These are phyloP conservation scores for Rhinocladiella mackenziei DNA, from an alignment of 2,329 filamentous ascomycete genomes.

Conservation along the genomic window DNA sequence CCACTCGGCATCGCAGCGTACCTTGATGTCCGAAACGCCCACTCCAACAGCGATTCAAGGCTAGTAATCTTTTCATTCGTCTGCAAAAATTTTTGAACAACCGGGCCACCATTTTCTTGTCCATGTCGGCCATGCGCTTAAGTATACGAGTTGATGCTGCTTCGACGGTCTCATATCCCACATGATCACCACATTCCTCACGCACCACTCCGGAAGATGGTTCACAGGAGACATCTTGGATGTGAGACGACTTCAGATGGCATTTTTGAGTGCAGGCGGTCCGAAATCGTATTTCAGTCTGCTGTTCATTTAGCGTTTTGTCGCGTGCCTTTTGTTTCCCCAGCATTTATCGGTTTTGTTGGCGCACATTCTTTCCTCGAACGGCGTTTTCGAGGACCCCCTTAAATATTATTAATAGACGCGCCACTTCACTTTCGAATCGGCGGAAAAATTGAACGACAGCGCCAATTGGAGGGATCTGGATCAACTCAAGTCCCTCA, in stretches of 20 bases:
- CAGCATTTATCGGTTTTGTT: constrained; percentile 12
- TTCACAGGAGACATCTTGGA: constrained; percentile 6
- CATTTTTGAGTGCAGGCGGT: constrained; percentile 12
- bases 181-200: constrained; percentile 5
- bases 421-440: constrained; percentile 4
- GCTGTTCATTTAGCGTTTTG: constrained; percentile 28
- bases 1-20: constrained; percentile 38
- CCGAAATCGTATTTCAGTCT: constrained; percentile 22
- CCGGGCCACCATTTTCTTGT: constrained; percentile 2
- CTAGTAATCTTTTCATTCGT: constrained; percentile 16
- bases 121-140: constrained; percentile 7
- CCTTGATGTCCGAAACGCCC: constrained; percentile 45
- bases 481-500: background rate
- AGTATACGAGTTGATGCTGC: constrained; percentile 5
- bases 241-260: constrained; percentile 5
- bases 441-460: background rate
- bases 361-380: constrained; percentile 7
- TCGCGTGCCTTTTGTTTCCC: constrained; percentile 10
- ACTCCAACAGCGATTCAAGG: constrained; percentile 43
- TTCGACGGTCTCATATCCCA: constrained; percentile 4
- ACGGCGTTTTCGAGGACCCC: constrained; percentile 10
- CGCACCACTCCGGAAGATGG: constrained; percentile 14
- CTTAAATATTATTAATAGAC: constrained; percentile 22
- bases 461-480: background rate
- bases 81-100: constrained; percentile 8